These are phyloP conservation scores for Reutealis trisperma DNA, from an alignment of 345 rosid genomes.

Conservation along the genomic window DNA sequence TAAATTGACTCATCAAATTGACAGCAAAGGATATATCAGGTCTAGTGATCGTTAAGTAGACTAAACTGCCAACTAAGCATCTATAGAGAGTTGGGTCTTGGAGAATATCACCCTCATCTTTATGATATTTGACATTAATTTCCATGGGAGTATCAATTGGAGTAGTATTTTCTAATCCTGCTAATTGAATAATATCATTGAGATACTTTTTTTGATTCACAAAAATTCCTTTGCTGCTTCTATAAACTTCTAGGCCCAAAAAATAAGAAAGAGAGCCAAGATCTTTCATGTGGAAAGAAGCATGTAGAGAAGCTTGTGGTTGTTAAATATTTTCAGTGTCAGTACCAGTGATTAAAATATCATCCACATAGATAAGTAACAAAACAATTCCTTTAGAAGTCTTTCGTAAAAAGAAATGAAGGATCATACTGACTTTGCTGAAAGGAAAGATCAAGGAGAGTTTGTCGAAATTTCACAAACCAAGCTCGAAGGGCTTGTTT, in stretches of 20 bases:
- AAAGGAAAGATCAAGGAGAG: not conserved
- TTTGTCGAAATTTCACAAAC: not conserved
- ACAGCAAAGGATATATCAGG: no score
- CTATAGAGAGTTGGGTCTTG: not conserved
- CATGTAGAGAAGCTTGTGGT: not conserved
- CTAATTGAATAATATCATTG: not conserved
- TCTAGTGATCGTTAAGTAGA: no score
- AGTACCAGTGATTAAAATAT: not conserved
- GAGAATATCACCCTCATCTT: not conserved
- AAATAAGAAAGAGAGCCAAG: not conserved
- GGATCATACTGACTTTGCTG: not conserved
- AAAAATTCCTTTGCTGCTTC: not conserved
- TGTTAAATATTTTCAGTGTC: not conserved
- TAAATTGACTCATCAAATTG: no score
- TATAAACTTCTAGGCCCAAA: not conserved
- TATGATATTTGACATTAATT: not conserved
- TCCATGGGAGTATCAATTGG: not conserved
- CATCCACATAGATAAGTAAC: conserved; percentile 1
- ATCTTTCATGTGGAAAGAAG: conserved; percentile 7
- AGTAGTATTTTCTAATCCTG: not conserved
- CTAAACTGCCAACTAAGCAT: not conserved
- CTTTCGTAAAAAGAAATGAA: not conserved
- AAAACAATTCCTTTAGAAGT: not conserved
- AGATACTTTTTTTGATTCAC: not conserved
- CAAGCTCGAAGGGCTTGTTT: not conserved